Conservation (phyloP, 129 eudicot species). For the Flaveria bidentis region DNA sequence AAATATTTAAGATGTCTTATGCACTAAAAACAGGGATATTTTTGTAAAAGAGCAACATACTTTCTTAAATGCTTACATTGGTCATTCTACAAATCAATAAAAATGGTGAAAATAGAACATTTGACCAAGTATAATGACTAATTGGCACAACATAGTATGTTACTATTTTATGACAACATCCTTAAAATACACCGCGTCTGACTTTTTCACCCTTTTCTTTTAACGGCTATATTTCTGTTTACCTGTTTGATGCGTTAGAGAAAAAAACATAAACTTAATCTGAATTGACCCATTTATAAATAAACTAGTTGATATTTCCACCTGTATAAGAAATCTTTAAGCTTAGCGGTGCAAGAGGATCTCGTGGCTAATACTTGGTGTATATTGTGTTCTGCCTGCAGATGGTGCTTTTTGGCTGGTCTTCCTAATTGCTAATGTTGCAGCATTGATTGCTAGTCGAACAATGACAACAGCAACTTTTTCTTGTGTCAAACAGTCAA, state of each 20-base stretch:
- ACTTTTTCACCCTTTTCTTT: neutral
- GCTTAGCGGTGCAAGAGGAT: slow-evolving; percentile 17
- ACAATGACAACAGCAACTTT: slow-evolving; percentile 94
- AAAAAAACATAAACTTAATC: neutral
- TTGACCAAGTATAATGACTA: neutral
- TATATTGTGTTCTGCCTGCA: slow-evolving; percentile 40
- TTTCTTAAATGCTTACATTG: neutral
- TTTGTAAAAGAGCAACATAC: slow-evolving; percentile 8
- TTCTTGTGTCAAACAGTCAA: slow-evolving; percentile 89
- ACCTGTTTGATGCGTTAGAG: neutral
- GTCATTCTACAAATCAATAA: neutral
- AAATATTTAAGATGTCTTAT: slow-evolving; percentile 6
- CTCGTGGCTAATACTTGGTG: slow-evolving; percentile 22
- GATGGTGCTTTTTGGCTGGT: slow-evolving; percentile 90
- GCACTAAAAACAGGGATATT: neutral
- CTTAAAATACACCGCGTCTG: neutral
- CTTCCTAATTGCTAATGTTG: slow-evolving; percentile 76
- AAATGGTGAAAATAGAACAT: neutral
- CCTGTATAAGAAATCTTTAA: neutral
- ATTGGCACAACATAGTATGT: neutral
- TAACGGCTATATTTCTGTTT: neutral
- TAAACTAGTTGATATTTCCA: neutral
- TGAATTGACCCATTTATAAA: neutral
- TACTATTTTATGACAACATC: neutral
- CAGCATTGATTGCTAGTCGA: slow-evolving; percentile 91